These are phyloP conservation scores for Aspergillus sp. DNA, from an alignment of 2,329 filamentous ascomycete genomes.

Conservation along the genomic window DNA sequence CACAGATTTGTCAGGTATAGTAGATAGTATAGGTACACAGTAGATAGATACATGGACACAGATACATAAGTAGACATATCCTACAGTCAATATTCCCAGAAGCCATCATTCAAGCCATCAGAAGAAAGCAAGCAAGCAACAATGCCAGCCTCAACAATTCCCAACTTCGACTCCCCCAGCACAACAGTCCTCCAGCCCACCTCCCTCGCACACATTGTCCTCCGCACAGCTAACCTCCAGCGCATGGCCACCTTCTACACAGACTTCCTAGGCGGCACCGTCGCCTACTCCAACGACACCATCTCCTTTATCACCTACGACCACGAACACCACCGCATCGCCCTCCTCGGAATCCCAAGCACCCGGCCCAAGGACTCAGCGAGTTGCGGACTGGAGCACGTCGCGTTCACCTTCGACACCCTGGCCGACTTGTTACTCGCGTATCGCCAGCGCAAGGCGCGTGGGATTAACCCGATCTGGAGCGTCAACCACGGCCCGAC, in stretches of 20 bases:
- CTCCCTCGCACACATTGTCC: slow-evolving; percentile 18
- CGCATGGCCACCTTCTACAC: slow-evolving; percentile 34
- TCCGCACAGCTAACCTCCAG: slow-evolving; percentile 21
- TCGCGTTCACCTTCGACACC: slow-evolving; percentile 38
- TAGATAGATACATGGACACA: too few species aligned
- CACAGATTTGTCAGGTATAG: too few species aligned
- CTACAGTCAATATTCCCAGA: too few species aligned
- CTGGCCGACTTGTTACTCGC: slow-evolving; percentile 31
- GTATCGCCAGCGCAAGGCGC: slow-evolving; percentile 33
- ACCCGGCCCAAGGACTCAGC: slow-evolving; percentile 11
- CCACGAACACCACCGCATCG: slow-evolving; percentile 46
- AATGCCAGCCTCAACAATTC: too few species aligned
- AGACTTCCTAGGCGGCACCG: slow-evolving; percentile 30
- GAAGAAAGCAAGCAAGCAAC: too few species aligned
- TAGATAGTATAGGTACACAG: too few species aligned
- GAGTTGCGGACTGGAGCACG: slow-evolving; percentile 36
- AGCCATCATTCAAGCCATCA: too few species aligned
- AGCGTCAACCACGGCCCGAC: slow-evolving; percentile 46
- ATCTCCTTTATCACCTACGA: slow-evolving; percentile 43
- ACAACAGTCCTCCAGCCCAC: neutral
- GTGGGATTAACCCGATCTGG: slow-evolving; percentile 39
- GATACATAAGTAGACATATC: too few species aligned
- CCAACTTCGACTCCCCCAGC: too few species aligned
- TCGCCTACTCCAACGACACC: slow-evolving; percentile 13
- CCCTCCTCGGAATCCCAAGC: slow-evolving; percentile 28